Percentiles rank a stretch among this genome's conserved stretches.
phyloP scores from a whole-genome alignment of 2,329 filamentous ascomycete genomes.

The Alternaria dauci region DNA sequence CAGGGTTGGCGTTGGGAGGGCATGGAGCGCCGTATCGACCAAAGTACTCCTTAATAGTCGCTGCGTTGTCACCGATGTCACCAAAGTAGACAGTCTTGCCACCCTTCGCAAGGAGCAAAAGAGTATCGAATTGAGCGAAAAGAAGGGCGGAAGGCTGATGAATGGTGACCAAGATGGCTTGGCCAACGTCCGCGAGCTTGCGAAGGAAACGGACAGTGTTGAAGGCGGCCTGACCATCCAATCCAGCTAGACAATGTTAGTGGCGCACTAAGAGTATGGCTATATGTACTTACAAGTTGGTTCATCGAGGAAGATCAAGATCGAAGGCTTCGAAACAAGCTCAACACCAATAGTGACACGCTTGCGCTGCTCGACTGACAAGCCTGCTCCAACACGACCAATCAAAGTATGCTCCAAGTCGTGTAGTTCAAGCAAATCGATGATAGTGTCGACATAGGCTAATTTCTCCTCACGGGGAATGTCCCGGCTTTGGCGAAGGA shows the following conservation, averaged over 20 bases:
- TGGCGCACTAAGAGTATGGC: not conserved
- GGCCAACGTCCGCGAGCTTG: conserved; percentile 76
- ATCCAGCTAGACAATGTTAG: conserved; percentile 55
- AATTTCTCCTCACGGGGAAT: conserved; percentile 34
- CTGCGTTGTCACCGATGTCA: conserved; percentile 76
- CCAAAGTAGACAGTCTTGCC: conserved; percentile 86
- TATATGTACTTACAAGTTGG: conserved; percentile 64
- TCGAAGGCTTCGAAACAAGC: conserved; percentile 67
- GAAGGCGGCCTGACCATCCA: conserved; percentile 74
- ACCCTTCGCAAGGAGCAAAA: conserved; percentile 76
- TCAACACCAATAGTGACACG: conserved; percentile 67
- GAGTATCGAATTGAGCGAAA: conserved; percentile 82
- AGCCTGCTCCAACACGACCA: conserved; percentile 33
- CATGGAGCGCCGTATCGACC: conserved; percentile 62
- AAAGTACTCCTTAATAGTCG: conserved; percentile 66
- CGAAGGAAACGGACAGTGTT: conserved; percentile 76
- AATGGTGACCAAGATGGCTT: conserved; percentile 86
- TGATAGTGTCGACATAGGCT: conserved; percentile 39
- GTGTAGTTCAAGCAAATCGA: conserved; percentile 38
- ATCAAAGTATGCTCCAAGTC: conserved; percentile 39
- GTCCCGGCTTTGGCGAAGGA: conserved; percentile 39
- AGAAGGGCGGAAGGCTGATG: conserved; percentile 83
- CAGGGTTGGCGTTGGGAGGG: conserved; percentile 59
- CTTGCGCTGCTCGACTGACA: conserved; percentile 66
- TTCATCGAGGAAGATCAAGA: conserved; percentile 76